Evolutionary conservation across 805 yeast genomes (phyloP).

Genomic region (Kuraishia capsulata): DNA sequence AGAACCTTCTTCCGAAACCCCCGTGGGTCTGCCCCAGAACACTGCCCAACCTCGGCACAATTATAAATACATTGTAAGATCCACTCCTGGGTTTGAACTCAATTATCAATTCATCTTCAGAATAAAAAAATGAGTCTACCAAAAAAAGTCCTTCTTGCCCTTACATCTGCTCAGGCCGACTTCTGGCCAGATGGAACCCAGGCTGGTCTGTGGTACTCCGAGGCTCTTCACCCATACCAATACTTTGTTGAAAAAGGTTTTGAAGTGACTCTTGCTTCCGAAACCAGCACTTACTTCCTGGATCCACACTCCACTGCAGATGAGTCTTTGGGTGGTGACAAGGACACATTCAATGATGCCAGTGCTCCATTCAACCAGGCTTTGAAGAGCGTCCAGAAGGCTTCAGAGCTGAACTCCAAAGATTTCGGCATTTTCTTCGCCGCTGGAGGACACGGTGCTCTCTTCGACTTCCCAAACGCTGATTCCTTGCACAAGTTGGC

Average conservation of each 20-base stretch:
- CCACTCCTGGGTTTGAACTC: too few species aligned
- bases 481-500: conserved; percentile 35
- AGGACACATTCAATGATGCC: conserved; percentile 23
- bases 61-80: too few species aligned
- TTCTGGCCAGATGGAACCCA: conserved; percentile 51
- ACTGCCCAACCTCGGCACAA: too few species aligned
- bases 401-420: conserved; percentile 35
- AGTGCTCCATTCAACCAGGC: conserved; percentile 28
- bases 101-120: neutral
- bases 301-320: conserved; percentile 44
- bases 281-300: conserved; percentile 46
- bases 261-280: conserved; percentile 49
- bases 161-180: conserved; percentile 30
- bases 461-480: conserved; percentile 50
- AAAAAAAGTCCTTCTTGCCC: conserved; percentile 31
- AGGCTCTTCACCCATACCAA: conserved; percentile 51
- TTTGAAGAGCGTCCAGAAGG: conserved; percentile 31
- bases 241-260: conserved; percentile 37
- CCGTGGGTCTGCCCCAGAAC: too few species aligned
- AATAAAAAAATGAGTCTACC: conserved; percentile 2
- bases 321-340: conserved; percentile 38
- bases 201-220: conserved; percentile 53
- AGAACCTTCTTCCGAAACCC: too few species aligned
- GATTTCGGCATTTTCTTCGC: conserved; percentile 50
- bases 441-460: conserved; percentile 59